phyloP scores from a whole-genome alignment of 345 rosid species.

The Populus davidiana region DNA sequence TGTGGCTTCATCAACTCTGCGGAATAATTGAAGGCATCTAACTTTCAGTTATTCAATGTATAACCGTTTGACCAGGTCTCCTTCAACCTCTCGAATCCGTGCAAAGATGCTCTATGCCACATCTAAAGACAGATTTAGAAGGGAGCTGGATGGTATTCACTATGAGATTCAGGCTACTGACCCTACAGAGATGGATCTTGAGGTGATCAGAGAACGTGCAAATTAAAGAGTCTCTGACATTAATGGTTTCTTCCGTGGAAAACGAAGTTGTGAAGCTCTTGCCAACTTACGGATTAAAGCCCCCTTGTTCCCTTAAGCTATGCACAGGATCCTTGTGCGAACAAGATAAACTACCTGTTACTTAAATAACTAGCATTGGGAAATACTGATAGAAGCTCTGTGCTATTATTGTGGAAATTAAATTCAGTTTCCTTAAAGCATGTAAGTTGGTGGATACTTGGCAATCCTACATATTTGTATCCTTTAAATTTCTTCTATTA shows the following conservation, averaged over 20 bases:
- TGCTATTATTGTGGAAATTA: background rate
- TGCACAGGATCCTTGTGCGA: slow-evolving; percentile 2
- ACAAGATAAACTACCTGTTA: slow-evolving; percentile 3
- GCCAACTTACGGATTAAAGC: background rate
- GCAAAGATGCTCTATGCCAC: slow-evolving; percentile 27
- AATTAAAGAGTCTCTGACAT: background rate
- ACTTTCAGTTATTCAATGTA: background rate
- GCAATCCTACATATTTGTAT: background rate
- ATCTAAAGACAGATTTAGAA: slow-evolving; percentile 21
- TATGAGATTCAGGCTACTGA: slow-evolving; percentile 26
- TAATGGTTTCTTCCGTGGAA: background rate
- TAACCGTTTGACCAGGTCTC: slow-evolving; percentile 11
- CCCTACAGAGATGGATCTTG: slow-evolving; percentile 22
- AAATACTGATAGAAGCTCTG: background rate
- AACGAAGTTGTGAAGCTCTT: background rate
- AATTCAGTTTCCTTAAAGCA: background rate
- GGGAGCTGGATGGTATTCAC: slow-evolving; percentile 20
- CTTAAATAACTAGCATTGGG: slow-evolving; percentile 6
- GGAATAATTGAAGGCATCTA: background rate
- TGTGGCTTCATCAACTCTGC: too few species aligned
- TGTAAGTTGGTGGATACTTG: slow-evolving; percentile 3
- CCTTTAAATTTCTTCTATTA: background rate
- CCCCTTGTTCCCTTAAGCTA: background rate
- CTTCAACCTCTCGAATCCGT: slow-evolving; percentile 25
- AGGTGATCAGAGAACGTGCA: slow-evolving; percentile 25